phyloP scores from a whole-genome alignment of 1,284 basidiomycete genomes.

The Tremellales sp. region DNA sequence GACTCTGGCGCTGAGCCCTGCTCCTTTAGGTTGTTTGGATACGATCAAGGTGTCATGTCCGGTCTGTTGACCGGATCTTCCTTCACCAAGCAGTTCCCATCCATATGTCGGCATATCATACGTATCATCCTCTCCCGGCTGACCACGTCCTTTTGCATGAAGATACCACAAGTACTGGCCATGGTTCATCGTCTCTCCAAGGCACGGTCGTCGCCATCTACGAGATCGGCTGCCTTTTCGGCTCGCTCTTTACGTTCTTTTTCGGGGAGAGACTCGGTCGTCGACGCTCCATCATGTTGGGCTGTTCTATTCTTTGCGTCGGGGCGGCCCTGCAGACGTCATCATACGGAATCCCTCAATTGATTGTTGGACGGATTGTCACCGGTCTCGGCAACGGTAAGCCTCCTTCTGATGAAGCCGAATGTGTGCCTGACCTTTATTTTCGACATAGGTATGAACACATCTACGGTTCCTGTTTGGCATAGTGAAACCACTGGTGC shows the following conservation, averaged over 20 bases:
- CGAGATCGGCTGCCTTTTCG: constrained; percentile 19
- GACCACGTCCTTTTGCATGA: background rate
- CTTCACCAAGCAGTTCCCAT: constrained; percentile 24
- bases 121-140: too few relatives aligned
- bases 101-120: too few relatives aligned
- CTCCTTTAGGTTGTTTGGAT: constrained; percentile 37
- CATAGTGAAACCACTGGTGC: constrained; percentile 19
- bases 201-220: constrained; percentile 17
- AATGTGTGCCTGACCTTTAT: too few relatives aligned
- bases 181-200: too few relatives aligned
- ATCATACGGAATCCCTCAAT: constrained; percentile 10
- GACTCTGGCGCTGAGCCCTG: too few relatives aligned
- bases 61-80: constrained; percentile 36
- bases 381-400: constrained; percentile 20
- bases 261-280: constrained; percentile 14
- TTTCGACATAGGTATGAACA: constrained; percentile 22
- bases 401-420: too few relatives aligned
- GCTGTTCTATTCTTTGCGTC: constrained; percentile 8
- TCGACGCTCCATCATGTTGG: constrained; percentile 11
- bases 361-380: constrained; percentile 16
- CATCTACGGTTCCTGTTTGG: constrained; percentile 20
- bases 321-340: constrained; percentile 17
- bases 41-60: constrained; percentile 49
- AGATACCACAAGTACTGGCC: too few relatives aligned
- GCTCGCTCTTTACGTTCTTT: constrained; percentile 12